phyloP scores from a whole-genome alignment of 139 green algal species.

The Picochlorum costavermella region DNA sequence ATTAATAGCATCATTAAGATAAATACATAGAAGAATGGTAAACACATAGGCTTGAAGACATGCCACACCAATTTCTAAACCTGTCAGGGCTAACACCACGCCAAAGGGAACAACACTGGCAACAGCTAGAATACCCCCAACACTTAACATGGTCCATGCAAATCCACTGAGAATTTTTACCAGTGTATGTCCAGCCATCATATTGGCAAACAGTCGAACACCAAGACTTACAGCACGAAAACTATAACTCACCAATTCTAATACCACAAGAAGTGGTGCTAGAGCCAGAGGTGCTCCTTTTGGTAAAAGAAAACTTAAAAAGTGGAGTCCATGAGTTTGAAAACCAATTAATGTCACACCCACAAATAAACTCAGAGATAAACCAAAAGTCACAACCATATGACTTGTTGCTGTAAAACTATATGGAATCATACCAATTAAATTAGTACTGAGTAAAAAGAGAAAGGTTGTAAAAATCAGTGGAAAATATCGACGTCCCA shows the following conservation, averaged over 20 bases:
- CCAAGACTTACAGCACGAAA: constrained; percentile 47
- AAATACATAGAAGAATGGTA: constrained; percentile 54
- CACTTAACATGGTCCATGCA: constrained; percentile 58
- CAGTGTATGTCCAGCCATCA: constrained; percentile 59
- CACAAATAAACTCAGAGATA: constrained; percentile 61
- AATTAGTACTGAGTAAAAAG: constrained; percentile 58
- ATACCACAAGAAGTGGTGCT: constrained; percentile 49
- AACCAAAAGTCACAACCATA: constrained; percentile 56
- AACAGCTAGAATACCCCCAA: constrained; percentile 39
- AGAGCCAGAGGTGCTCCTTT: constrained; percentile 50
- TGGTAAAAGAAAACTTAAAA: constrained; percentile 61
- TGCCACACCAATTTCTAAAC: constrained; percentile 45
- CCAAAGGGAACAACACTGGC: constrained; percentile 36
- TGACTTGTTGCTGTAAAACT: constrained; percentile 63
- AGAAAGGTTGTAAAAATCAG: constrained; percentile 58
- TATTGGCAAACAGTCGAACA: constrained; percentile 60
- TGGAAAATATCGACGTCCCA: constrained; percentile 52
- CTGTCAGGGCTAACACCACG: constrained; percentile 50
- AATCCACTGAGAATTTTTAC: constrained; percentile 63
- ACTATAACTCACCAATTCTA: constrained; percentile 57
- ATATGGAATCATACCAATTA: constrained; percentile 69
- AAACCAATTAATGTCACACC: constrained; percentile 61
- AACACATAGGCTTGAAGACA: constrained; percentile 56
- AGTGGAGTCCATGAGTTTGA: constrained; percentile 58
- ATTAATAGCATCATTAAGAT: constrained; percentile 55